A percentile compares a stretch with the other conserved stretches of the same genome.
Evolutionary conservation across 805 yeast species (phyloP).

Genomic region (Suhomyces prunicola): DNA sequence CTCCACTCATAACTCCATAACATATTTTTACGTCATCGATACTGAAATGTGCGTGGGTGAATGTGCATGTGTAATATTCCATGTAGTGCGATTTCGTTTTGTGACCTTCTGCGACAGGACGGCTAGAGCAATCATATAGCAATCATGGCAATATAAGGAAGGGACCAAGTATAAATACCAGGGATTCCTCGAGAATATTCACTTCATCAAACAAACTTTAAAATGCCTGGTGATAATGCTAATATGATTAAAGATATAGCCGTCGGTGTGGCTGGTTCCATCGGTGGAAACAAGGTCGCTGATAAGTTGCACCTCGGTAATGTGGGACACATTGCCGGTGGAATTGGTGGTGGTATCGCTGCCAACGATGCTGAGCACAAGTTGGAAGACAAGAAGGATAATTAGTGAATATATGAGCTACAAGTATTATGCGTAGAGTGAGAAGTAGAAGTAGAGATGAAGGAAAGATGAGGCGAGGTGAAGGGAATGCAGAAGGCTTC

Average conservation of each 20-base stretch:
- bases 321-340: conserved; percentile 33
- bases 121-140: not conserved
- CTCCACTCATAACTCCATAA: not conserved
- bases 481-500: not conserved
- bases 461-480: not conserved
- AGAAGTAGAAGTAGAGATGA: too few species aligned
- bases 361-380: conserved; percentile 34
- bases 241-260: conserved; percentile 32
- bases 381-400: conserved; percentile 17
- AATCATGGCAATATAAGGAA: not conserved
- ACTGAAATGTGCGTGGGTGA: not conserved
- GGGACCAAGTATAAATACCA: not conserved
- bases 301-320: conserved; percentile 29
- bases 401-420: not conserved
- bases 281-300: conserved; percentile 38
- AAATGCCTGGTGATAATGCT: conserved; percentile 12
- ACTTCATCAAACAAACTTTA: not conserved
- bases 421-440: not conserved
- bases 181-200: not conserved
- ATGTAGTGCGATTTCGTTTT: not conserved
- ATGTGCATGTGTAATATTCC: not conserved
- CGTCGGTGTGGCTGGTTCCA: conserved; percentile 36
- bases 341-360: conserved; percentile 31
- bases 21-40: not conserved
- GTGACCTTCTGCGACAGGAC: not conserved